A percentile compares a stretch with the other conserved stretches of the same genome.
phyloP scores from a whole-genome alignment of 495 filamentous ascomycete species.

The Darksidea phi region DNA sequence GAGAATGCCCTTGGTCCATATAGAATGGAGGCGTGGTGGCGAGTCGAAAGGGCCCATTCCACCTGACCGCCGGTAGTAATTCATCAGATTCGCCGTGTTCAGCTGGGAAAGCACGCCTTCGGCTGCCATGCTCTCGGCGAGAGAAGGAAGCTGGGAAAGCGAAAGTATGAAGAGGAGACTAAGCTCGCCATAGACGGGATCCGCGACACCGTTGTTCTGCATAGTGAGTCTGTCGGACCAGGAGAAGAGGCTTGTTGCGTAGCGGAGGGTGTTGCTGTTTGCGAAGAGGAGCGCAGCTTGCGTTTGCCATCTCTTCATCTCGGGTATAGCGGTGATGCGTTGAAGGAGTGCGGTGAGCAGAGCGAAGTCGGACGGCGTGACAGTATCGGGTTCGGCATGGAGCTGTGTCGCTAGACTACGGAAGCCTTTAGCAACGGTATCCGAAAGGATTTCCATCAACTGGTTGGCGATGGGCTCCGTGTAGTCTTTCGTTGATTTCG shows the following conservation, averaged over 20 bases:
- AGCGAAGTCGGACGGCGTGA: constrained; percentile 69
- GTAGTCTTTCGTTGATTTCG: not conserved
- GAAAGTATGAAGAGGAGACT: constrained; percentile 84
- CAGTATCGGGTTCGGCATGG: constrained; percentile 55
- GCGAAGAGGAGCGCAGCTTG: constrained; percentile 63
- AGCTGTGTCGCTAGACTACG: constrained; percentile 70
- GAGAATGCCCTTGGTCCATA: constrained; percentile 86
- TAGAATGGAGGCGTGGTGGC: constrained; percentile 65
- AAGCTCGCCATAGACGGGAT: constrained; percentile 93
- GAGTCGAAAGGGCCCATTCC: constrained; percentile 69
- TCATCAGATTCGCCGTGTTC: constrained; percentile 70
- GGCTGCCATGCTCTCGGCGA: constrained; percentile 86
- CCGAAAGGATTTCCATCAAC: constrained; percentile 70
- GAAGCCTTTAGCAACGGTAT: constrained; percentile 78
- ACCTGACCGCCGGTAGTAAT: constrained; percentile 64
- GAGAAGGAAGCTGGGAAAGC: constrained; percentile 72
- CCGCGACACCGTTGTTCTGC: constrained; percentile 51
- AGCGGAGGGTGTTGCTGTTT: constrained; percentile 65
- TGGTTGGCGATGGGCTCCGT: constrained; percentile 48
- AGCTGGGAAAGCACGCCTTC: constrained; percentile 78
- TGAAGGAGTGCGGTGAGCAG: constrained; percentile 89
- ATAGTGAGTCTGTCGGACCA: constrained; percentile 80
- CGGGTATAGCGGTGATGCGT: constrained; percentile 69
- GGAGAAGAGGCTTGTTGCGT: constrained; percentile 83
- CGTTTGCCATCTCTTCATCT: constrained; percentile 59